Evolutionary conservation across 2,329 filamentous ascomycete species (phyloP).

Genomic region (Epichloe baconii): DNA sequence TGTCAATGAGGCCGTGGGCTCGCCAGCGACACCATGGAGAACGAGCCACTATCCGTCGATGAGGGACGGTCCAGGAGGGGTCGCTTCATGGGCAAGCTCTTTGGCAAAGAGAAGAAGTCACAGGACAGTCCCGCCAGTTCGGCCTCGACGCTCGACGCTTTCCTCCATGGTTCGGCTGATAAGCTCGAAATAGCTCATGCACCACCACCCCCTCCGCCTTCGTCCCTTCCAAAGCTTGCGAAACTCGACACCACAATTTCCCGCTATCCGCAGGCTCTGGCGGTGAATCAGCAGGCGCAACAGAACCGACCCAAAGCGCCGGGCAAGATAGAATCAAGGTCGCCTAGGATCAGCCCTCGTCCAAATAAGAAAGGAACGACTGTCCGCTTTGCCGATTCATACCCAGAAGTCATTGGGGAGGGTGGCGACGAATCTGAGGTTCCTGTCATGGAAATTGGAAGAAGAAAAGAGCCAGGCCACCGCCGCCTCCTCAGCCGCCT

Average conservation of each 20-base stretch:
- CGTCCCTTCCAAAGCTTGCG: slow-evolving; percentile 35
- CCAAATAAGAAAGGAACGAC: slow-evolving; percentile 51
- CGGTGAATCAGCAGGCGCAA: slow-evolving; percentile 29
- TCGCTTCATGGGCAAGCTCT: slow-evolving; percentile 52
- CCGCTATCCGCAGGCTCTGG: slow-evolving; percentile 41
- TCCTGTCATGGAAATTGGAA: slow-evolving; percentile 59
- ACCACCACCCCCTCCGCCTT: slow-evolving; percentile 28
- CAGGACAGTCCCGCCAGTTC: slow-evolving; percentile 23
- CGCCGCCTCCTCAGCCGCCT: slow-evolving; percentile 14
- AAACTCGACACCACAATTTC: slow-evolving; percentile 43
- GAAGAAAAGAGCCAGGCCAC: slow-evolving; percentile 32
- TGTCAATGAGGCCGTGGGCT: slow-evolving; percentile 18
- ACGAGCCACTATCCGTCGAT: slow-evolving; percentile 26
- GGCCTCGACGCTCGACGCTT: slow-evolving; percentile 41
- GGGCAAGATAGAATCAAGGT: slow-evolving; percentile 27
- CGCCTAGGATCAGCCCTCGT: slow-evolving; percentile 31
- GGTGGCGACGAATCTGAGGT: slow-evolving; percentile 76
- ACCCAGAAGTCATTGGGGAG: slow-evolving; percentile 75
- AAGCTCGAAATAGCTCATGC: slow-evolving; percentile 40
- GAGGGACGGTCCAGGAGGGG: slow-evolving; percentile 33
- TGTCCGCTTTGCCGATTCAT: slow-evolving; percentile 60
- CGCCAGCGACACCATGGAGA: slow-evolving; percentile 27
- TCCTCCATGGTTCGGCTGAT: slow-evolving; percentile 44
- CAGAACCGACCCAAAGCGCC: slow-evolving; percentile 29
- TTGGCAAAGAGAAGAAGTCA: slow-evolving; percentile 29